phyloP scores from a whole-genome alignment of 306 rosid genomes.

The Pyrus betulifolia region DNA sequence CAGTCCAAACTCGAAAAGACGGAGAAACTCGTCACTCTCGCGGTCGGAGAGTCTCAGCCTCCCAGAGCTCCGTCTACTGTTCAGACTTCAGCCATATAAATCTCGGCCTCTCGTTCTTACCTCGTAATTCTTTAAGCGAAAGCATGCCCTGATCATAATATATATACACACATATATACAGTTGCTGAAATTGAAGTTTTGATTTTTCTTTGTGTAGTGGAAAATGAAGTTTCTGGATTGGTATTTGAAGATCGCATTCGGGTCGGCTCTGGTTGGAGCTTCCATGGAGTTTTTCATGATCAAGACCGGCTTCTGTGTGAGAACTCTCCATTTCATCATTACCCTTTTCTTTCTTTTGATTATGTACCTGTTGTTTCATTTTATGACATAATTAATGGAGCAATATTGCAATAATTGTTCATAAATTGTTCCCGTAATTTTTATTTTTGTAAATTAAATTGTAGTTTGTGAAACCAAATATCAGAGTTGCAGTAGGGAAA shows the following conservation, averaged over 20 bases:
- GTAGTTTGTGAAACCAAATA: not conserved
- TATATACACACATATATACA: not conserved
- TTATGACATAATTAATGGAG: not conserved
- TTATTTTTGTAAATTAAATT: not conserved
- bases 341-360: not conserved
- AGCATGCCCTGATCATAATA: not conserved
- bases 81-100: not conserved
- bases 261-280: slow-evolving; percentile 70
- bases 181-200: not conserved
- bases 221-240: slow-evolving; percentile 76
- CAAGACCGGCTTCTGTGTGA: slow-evolving; percentile 87
- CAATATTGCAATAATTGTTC: not conserved
- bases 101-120: not conserved
- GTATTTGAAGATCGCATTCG: slow-evolving; percentile 79
- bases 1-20: not conserved
- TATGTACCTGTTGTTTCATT: not conserved
- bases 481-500: not conserved
- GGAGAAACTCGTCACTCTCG: not conserved
- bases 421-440: not conserved
- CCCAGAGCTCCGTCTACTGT: not conserved
- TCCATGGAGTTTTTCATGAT: slow-evolving; percentile 94
- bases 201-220: slow-evolving; percentile 9
- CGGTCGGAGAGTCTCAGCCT: not conserved
- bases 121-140: not conserved
- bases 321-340: slow-evolving; percentile 38